Evolutionary conservation across 2,329 filamentous ascomycete species (phyloP).

Genomic region (Zymoseptoria passerinii): DNA sequence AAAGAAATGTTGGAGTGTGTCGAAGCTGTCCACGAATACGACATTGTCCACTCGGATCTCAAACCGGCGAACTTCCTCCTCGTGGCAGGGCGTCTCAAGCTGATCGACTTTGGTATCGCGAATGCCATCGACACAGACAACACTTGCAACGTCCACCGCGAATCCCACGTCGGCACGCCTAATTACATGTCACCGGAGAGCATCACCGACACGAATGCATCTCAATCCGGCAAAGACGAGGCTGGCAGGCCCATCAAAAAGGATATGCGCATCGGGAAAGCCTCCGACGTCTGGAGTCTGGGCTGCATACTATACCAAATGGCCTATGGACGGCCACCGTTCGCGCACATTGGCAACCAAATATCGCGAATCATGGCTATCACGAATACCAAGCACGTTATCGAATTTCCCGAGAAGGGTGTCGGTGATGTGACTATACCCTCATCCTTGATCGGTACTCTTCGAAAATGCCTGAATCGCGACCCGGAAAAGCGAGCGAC

Average conservation of each 20-base stretch:
- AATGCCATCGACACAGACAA: slow-evolving; percentile 93
- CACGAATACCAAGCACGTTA: slow-evolving; percentile 65
- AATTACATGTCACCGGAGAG: slow-evolving; percentile 99
- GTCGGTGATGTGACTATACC: slow-evolving; percentile 55
- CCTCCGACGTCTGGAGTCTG: slow-evolving; percentile 90
- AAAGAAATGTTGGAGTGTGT: slow-evolving; percentile 98
- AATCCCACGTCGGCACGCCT: slow-evolving; percentile 88
- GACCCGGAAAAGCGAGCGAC: slow-evolving; percentile 50
- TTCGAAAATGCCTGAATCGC: slow-evolving; percentile 51
- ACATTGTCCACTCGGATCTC: slow-evolving; percentile 93
- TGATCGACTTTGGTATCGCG: slow-evolving; percentile 98
- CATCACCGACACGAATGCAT: slow-evolving; percentile 74
- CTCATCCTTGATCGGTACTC: slow-evolving; percentile 46
- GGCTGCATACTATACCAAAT: slow-evolving; percentile 97
- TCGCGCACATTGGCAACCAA: slow-evolving; percentile 81
- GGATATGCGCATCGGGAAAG: slow-evolving; percentile 91
- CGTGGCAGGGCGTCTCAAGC: slow-evolving; percentile 79
- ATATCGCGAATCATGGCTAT: slow-evolving; percentile 82
- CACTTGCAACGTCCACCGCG: slow-evolving; percentile 94
- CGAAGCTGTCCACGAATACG: slow-evolving; percentile 74
- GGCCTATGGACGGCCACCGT: slow-evolving; percentile 94
- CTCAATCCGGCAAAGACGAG: slow-evolving; percentile 33
- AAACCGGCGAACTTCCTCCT: slow-evolving; percentile 97
- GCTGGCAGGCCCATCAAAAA: slow-evolving; percentile 49
- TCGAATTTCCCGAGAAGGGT: slow-evolving; percentile 63